Base-by-base conservation (phyloP, 225 moss, liverwort and hornwort genomes). In the Asterella californica region DNA sequence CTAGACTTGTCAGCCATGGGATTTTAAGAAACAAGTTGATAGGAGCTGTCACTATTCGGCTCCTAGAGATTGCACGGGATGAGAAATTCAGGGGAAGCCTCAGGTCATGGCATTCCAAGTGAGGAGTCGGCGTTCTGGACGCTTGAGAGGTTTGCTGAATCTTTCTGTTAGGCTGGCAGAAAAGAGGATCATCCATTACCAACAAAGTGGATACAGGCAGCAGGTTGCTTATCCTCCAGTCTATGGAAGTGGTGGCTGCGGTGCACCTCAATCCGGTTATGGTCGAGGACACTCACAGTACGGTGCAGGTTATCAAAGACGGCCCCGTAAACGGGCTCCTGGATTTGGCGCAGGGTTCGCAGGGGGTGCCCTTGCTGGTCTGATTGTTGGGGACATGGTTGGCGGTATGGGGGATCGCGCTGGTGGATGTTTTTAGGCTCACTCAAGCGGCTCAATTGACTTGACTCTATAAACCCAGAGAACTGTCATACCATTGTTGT, bases 1-100 rank as follows among this genome's bases (percentile, higher is more conserved):
- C 36, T 96, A 9, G 92, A 93, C 61, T 80, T 96, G 0, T 89
- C 83, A 85, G 86, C 84, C 83, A 90, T 10, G 91, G 93, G 17
- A 73, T 85, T 1, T 85, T 91, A 15, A 86, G 90, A n/a, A 90
- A 82, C 61, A 91, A 80, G 75, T 71, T 46, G 2, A 85, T 93
- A 0, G 95, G 95, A 2, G 87, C 87, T 5, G 85, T 81, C 42
- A 81, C 74, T 4, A 83, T 96, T 61, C 90, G 90, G 0, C 79
- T 96, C 6, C 47, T 69, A 18, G 82, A 83, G 55, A 78, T 85
- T 15, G 54, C 65, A 9, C 83, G 83, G 76, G 83, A 89, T 54
- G 77, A 5, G 21, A 82, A 79, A 60, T 30, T 9, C 57, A 79
- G 72, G 8, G 73, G 45, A 75, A 62, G 33, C 69, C 34, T 64